phyloP scores from a whole-genome alignment of 192 early-diverging fungal genomes.

The Linnemannia zychae region DNA sequence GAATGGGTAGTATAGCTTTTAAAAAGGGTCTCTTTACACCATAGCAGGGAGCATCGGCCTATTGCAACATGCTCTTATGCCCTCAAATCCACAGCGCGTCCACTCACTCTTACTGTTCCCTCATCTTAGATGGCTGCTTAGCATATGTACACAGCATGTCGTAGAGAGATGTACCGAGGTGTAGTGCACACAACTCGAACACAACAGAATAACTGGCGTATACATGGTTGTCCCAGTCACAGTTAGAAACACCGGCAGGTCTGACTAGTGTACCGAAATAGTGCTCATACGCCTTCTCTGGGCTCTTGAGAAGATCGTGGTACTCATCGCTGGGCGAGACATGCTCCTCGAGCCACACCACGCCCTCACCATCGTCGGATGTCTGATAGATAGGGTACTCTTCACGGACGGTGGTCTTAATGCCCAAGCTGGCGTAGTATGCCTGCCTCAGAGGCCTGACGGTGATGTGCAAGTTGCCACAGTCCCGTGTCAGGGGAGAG shows the following conservation, averaged over 20 bases:
- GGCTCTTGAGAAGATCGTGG: conserved; percentile 20
- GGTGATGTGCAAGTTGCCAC: conserved; percentile 13
- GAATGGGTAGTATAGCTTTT: conserved; percentile 13
- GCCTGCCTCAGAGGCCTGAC: conserved; percentile 16
- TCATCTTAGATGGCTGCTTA: conserved; percentile 17
- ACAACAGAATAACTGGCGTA: conserved; percentile 17
- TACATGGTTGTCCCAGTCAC: conserved; percentile 15
- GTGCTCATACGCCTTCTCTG: conserved; percentile 13
- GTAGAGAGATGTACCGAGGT: conserved; percentile 6
- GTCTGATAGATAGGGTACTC: conserved; percentile 12
- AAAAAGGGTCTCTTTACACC: conserved; percentile 11
- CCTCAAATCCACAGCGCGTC: conserved; percentile 1
- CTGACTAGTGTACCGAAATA: conserved; percentile 9
- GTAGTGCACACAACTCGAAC: conserved; percentile 15
- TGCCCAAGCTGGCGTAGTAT: conserved; percentile 17
- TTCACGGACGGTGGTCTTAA: conserved; percentile 3
- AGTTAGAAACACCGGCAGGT: conserved; percentile 8
- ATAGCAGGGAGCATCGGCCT: conserved; percentile 14
- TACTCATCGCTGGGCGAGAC: conserved; percentile 12
- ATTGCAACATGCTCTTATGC: conserved; percentile 5
- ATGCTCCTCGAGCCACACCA: conserved; percentile 15
- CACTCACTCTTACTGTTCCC: conserved; percentile 3
- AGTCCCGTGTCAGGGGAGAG: conserved; percentile 14
- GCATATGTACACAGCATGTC: conserved; percentile 11
- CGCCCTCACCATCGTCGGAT: conserved; percentile 14